Evolutionary conservation across 108 stramenopile species (phyloP), one percentile per base, ranked within the genome.

Genomic region (Skeletonema tropicum): DNA sequence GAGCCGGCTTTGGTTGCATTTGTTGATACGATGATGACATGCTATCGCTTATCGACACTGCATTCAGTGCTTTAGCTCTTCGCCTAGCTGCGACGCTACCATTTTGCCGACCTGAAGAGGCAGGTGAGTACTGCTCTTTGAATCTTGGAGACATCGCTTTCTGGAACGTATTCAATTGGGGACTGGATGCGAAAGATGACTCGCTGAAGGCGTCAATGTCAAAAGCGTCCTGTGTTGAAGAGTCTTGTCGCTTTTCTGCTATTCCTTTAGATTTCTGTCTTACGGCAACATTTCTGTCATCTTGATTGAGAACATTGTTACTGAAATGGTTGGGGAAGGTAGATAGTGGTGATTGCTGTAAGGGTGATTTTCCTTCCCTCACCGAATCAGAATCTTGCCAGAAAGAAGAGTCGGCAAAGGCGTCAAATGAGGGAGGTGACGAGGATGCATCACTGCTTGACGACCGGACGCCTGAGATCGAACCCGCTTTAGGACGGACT

Each of bases 41-140:
- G 10, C 23, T 55, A 55, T 55, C 52, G 23, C 23, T 23, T n/a
- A 55, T 55, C 23, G 52, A 25, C 21, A 23, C 52, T 25, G 52
- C 52, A 55, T 55, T 55, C 52, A 23, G 25, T 23, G 52, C 52
- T 55, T 55, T 55, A 55, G 52, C 52, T 23, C 52, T 55, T 21
- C 52, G 52, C 52, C 52, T 55, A 23, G 52, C 52, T 23, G 52
- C 52, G 23, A 25, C 52, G n/a, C 52, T 55, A 6, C 7, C 19
- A 55, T 10, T 23, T 55, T 55, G 52, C 5, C 8, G 52, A n/a
- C 52, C 52, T 2, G 9, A 55, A 23, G 52, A 55, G 23, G 10
- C 52, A 55, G 52, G 52, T n/a, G 21, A 55, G 0, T 2, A 9
- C 19, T 55, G 23, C 2, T 55, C 23, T 23, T 55, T 23, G 23